Evolutionary conservation across 306 rosid species (phyloP).

Genomic region (Gynostemma pentaphyllum): DNA sequence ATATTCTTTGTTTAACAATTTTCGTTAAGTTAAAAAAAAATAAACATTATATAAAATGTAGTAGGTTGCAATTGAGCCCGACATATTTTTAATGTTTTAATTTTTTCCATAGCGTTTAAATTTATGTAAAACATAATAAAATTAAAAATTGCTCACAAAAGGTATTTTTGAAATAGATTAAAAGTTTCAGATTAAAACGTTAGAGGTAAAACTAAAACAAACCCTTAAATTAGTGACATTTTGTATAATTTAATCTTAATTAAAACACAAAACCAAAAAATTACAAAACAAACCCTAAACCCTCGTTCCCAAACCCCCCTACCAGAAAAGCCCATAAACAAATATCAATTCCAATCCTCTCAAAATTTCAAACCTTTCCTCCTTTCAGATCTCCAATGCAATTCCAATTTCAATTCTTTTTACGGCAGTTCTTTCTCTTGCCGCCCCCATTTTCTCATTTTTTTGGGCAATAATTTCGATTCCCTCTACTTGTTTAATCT

Average conservation of each 20-base stretch:
- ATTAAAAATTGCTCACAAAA: no score
- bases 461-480: background rate
- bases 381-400: background rate
- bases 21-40: no score
- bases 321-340: background rate
- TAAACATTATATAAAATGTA: no score
- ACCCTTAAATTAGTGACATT: no score
- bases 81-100: no score
- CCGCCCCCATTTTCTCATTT: background rate
- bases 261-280: background rate
- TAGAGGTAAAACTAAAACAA: no score
- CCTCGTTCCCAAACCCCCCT: conserved; percentile 15
- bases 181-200: no score
- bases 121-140: no score
- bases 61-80: no score
- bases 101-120: no score
- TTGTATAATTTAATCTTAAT: background rate
- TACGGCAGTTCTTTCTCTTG: background rate
- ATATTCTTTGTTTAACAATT: no score
- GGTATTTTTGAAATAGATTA: no score
- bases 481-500: background rate
- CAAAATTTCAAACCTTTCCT: background rate
- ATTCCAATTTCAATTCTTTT: background rate
- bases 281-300: conserved; percentile 1
- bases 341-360: background rate